Evolutionary conservation across 148 eudicot species (phyloP).

Genomic region (Fallopia convolvulus): DNA sequence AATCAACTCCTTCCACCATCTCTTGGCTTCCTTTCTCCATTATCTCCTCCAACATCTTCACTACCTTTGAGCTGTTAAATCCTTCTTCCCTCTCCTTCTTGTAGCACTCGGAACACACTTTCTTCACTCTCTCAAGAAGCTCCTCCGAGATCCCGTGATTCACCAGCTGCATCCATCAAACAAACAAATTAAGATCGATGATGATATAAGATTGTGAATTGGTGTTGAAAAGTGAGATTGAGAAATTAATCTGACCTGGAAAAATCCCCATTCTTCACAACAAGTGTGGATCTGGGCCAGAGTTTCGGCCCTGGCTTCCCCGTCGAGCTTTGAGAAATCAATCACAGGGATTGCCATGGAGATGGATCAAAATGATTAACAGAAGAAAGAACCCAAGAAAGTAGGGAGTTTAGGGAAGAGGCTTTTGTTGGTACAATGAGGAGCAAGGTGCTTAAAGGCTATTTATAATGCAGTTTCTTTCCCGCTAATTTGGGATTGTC

Average conservation of each 20-base stretch:
- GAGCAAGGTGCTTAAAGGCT: constrained; percentile 9
- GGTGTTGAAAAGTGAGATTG: not conserved
- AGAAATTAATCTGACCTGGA: constrained; percentile 39
- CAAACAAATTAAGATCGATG: not conserved
- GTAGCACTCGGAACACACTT: constrained; percentile 49
- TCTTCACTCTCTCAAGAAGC: constrained; percentile 79
- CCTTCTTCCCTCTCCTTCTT: constrained; percentile 61
- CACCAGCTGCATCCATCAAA: constrained; percentile 46
- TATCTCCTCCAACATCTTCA: constrained; percentile 52
- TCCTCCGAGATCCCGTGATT: constrained; percentile 85
- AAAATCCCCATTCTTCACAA: constrained; percentile 92
- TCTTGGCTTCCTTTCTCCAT: constrained; percentile 34
- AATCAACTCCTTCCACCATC: constrained; percentile 57
- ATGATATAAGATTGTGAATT: not conserved
- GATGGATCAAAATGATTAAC: not conserved
- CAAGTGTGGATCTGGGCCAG: constrained; percentile 65
- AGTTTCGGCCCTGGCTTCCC: constrained; percentile 66
- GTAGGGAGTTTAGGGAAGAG: not conserved
- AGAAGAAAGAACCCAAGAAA: not conserved
- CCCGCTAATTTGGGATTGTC: constrained; percentile 13
- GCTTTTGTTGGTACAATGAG: not conserved
- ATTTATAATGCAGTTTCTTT: constrained; percentile 26
- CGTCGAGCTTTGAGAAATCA: constrained; percentile 80
- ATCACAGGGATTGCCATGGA: constrained; percentile 84
- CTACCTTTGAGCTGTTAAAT: constrained; percentile 49